Conservation (phyloP, 2,329 filamentous ascomycete species). For the Aspergillus alliaceus region DNA sequence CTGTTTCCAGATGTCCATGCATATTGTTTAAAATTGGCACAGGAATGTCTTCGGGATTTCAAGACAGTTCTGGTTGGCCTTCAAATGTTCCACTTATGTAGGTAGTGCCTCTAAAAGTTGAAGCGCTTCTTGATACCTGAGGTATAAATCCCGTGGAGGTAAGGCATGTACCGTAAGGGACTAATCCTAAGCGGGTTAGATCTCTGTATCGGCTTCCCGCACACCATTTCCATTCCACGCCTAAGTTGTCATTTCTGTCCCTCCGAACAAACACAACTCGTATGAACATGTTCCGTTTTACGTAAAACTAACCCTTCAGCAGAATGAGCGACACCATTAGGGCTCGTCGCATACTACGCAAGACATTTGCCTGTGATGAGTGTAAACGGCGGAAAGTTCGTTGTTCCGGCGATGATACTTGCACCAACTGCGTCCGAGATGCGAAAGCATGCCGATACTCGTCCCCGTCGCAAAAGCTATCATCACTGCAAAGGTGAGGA, state of each 20-base stretch:
- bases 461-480: constrained; percentile 17
- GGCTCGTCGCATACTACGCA: constrained; percentile 14
- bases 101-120: too few species aligned
- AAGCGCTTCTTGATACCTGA: neutral
- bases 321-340: neutral
- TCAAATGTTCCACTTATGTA: too few species aligned
- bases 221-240: neutral
- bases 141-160: neutral
- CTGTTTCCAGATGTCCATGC: too few species aligned
- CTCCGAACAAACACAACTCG: neutral
- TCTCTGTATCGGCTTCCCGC: neutral
- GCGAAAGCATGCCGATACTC: constrained; percentile 18
- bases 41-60: too few species aligned
- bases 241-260: neutral
- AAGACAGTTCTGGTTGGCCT: too few species aligned
- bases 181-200: neutral
- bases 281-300: neutral
- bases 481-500: constrained; percentile 14
- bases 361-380: constrained; percentile 20
- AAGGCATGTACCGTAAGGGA: neutral
- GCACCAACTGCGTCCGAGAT: constrained; percentile 17
- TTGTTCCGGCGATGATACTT: constrained; percentile 20
- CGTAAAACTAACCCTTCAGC: neutral
- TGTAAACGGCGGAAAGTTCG: constrained; percentile 21
- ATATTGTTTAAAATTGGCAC: too few species aligned